phyloP scores from a whole-genome alignment of 805 yeast genomes.

The Saccharomycopsis malanga region DNA sequence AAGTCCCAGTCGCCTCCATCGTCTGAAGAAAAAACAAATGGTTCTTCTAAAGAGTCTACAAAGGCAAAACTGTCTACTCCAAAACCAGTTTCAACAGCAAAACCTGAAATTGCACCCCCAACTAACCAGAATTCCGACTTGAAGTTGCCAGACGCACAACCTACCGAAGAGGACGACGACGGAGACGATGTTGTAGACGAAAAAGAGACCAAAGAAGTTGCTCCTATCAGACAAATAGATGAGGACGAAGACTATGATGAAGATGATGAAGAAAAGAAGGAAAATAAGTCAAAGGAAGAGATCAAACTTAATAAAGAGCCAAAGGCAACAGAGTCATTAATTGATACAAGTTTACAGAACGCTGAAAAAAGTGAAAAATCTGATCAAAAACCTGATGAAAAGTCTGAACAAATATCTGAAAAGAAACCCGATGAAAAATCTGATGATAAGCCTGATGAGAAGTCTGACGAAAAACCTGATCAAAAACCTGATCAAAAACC shows the following conservation, averaged over 20 bases:
- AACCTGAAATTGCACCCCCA: not conserved
- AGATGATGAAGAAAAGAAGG: constrained; percentile 7
- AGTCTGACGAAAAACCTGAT: not conserved
- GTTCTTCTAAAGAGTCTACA: not conserved
- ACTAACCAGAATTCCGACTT: constrained; percentile 4
- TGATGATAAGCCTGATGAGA: constrained; percentile 4
- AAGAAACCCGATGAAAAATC: not conserved
- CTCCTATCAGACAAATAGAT: constrained; percentile 12
- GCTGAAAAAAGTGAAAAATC: not conserved
- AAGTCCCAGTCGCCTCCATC: not conserved
- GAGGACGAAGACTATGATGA: constrained; percentile 18
- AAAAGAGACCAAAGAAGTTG: constrained; percentile 10
- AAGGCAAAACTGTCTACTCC: too few species aligned
- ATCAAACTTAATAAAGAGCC: not conserved
- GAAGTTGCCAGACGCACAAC: constrained; percentile 4
- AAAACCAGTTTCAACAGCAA: too few species aligned
- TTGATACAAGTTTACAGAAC: not conserved
- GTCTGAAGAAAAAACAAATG: not conserved
- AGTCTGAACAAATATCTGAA: constrained; percentile 6
- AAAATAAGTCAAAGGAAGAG: not conserved
- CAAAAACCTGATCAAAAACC: not conserved
- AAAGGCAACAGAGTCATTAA: not conserved
- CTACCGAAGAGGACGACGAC: constrained; percentile 9
- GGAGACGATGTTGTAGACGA: constrained; percentile 4
- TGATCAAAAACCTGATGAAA: not conserved